These are phyloP conservation scores for Fusarium sp. DNA, from an alignment of 2,329 filamentous ascomycete genomes.

Conservation along the genomic window DNA sequence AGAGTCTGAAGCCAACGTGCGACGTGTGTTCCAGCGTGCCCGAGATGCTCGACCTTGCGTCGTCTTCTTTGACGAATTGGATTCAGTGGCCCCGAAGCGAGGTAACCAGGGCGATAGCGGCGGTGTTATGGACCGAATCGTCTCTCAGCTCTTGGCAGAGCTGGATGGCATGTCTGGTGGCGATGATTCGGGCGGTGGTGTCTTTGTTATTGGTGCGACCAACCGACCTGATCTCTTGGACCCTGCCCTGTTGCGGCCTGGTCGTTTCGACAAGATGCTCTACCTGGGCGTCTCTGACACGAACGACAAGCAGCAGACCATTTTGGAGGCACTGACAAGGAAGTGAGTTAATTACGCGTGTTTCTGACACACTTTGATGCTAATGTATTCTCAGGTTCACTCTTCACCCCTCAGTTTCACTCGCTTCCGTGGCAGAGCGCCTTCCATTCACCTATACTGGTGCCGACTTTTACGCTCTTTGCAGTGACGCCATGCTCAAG, in stretches of 20 bases:
- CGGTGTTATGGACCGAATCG: slow-evolving; percentile 98
- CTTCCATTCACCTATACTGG: slow-evolving; percentile 97
- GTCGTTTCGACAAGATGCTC: slow-evolving; percentile 97
- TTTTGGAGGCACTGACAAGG: slow-evolving; percentile 91
- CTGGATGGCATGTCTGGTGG: slow-evolving; percentile 98
- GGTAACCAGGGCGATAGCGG: slow-evolving; percentile 98
- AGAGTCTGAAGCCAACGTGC: slow-evolving; percentile 92
- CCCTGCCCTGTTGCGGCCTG: slow-evolving; percentile 87
- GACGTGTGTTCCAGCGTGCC: slow-evolving; percentile 88
- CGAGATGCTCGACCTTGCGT: slow-evolving; percentile 88
- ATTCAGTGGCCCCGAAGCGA: slow-evolving; percentile 94
- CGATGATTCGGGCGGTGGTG: slow-evolving; percentile 84
- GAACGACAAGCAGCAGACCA: slow-evolving; percentile 94
- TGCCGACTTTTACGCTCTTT: slow-evolving; percentile 96
- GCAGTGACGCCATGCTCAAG: slow-evolving; percentile 98
- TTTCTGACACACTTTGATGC: not conserved
- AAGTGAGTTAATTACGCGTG: slow-evolving; percentile 72
- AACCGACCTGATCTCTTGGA: slow-evolving; percentile 95
- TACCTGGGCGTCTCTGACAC: slow-evolving; percentile 97
- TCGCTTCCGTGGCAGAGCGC: slow-evolving; percentile 77
- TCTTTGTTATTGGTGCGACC: slow-evolving; percentile 97
- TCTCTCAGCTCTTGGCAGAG: slow-evolving; percentile 93
- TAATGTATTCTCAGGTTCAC: slow-evolving; percentile 74
- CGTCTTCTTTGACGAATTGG: slow-evolving; percentile 93
- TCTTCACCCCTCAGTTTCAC: slow-evolving; percentile 81